phyloP scores from a whole-genome alignment of 2,329 filamentous ascomycete genomes.

The Leptographium lundbergii region DNA sequence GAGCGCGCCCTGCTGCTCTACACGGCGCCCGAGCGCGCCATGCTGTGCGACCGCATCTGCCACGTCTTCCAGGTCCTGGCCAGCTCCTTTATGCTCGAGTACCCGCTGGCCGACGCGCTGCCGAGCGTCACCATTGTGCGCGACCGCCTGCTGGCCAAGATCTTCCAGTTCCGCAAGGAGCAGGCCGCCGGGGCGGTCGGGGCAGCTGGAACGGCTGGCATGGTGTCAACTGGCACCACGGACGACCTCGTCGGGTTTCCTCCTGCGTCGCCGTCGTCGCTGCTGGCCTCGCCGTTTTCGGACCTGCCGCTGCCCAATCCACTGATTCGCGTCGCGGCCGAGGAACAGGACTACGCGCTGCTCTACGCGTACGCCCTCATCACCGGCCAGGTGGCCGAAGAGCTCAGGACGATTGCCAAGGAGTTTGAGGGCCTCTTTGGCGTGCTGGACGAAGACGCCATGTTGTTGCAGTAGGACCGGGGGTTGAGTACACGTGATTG shows the following conservation, averaged over 20 bases:
- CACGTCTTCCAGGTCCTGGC: constrained; percentile 81
- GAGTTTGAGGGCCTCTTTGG: constrained; percentile 54
- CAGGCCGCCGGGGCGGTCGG: constrained; percentile 29
- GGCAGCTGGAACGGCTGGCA: neutral
- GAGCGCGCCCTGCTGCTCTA: constrained; percentile 71
- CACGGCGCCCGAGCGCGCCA: constrained; percentile 64
- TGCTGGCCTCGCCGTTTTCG: neutral
- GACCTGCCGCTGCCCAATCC: neutral
- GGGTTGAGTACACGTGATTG: neutral
- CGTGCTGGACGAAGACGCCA: constrained; percentile 45
- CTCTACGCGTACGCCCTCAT: constrained; percentile 80
- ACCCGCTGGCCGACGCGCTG: constrained; percentile 78
- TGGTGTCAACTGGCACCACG: neutral
- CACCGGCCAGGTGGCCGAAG: constrained; percentile 52
- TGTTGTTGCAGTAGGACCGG: constrained; percentile 35
- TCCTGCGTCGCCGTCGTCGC: neutral
- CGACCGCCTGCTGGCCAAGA: constrained; percentile 72
- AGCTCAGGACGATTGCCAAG: constrained; percentile 45
- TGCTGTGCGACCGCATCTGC: constrained; percentile 79
- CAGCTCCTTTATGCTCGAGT: constrained; percentile 87
- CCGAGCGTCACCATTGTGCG: constrained; percentile 71
- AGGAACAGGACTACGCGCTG: constrained; percentile 76
- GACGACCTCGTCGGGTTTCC: neutral
- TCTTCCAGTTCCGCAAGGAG: constrained; percentile 74
- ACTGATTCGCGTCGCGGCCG: constrained; percentile 16